Conservation (phyloP, 495 filamentous ascomycete genomes). For the Podospora appendiculata region DNA sequence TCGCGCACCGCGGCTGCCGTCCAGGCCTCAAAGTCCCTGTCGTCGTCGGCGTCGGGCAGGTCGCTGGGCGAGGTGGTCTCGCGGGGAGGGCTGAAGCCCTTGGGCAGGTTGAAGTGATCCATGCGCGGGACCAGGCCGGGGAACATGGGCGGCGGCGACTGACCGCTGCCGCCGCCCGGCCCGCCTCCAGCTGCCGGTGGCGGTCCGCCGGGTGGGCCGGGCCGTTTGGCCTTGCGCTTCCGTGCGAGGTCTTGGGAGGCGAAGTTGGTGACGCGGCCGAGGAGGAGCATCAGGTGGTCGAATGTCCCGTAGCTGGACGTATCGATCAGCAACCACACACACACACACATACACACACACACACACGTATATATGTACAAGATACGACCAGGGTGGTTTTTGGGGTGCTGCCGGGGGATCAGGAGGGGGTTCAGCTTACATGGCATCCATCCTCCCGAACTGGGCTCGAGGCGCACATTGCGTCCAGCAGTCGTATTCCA, state of each 20-base stretch:
- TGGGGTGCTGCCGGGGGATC: too few relatives aligned
- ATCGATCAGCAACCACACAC: background rate
- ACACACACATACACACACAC: background rate
- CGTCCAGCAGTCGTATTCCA: constrained; percentile 71
- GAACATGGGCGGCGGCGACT: constrained; percentile 35
- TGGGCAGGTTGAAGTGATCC: constrained; percentile 43
- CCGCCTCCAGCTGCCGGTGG: constrained; percentile 10
- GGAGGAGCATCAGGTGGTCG: constrained; percentile 76
- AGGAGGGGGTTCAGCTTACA: constrained; percentile 40
- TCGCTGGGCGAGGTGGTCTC: constrained; percentile 28
- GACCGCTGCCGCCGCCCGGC: constrained; percentile 23
- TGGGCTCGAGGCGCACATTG: constrained; percentile 79
- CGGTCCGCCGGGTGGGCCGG: constrained; percentile 17
- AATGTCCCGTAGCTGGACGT: constrained; percentile 62
- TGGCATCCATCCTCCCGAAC: constrained; percentile 68
- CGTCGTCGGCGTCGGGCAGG: constrained; percentile 12
- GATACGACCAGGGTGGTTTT: background rate
- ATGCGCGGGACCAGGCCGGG: constrained; percentile 58
- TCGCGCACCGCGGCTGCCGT: constrained; percentile 66
- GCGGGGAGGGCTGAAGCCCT: constrained; percentile 45
- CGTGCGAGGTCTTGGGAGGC: constrained; percentile 67
- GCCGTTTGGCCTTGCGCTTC: constrained; percentile 56
- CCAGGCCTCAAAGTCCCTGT: constrained; percentile 48
- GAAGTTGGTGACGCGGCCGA: constrained; percentile 79
- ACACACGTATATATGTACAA: too few relatives aligned